These are phyloP conservation scores for Claviceps quebecensis DNA, from an alignment of 2,329 filamentous ascomycete species.

Conservation along the genomic window DNA sequence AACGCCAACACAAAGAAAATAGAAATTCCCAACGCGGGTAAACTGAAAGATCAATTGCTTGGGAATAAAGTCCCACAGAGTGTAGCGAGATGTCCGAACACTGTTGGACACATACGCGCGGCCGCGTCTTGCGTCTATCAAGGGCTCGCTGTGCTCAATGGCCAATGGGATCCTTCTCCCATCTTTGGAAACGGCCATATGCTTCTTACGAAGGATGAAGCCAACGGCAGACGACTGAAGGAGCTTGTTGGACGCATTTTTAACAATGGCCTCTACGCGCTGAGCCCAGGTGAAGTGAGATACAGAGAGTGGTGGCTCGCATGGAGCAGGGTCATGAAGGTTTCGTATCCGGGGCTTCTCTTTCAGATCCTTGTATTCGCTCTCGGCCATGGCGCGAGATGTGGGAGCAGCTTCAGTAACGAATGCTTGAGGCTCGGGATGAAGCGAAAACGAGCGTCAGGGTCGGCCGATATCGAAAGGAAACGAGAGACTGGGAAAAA, in stretches of 20 bases:
- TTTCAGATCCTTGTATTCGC: neutral
- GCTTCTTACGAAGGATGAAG: slow-evolving; percentile 47
- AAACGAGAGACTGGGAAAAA: neutral
- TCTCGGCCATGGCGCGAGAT: slow-evolving; percentile 1
- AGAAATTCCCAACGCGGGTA: slow-evolving; percentile 73
- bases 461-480: neutral
- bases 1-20: slow-evolving; percentile 73
- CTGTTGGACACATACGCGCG: slow-evolving; percentile 40
- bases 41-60: slow-evolving; percentile 79
- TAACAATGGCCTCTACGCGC: slow-evolving; percentile 6
- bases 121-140: slow-evolving; percentile 37
- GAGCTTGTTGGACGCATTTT: slow-evolving; percentile 9
- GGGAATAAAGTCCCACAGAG: slow-evolving; percentile 69
- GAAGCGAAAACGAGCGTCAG: no score
- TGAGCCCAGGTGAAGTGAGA: neutral
- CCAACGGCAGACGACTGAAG: slow-evolving; percentile 29
- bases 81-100: slow-evolving; percentile 75
- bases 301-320: neutral
- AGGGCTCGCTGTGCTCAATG: slow-evolving; percentile 22
- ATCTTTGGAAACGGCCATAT: slow-evolving; percentile 57
- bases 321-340: neutral
- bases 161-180: slow-evolving; percentile 39
- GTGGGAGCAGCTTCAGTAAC: neutral
- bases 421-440: neutral
- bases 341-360: slow-evolving; percentile 1